Base-by-base conservation (phyloP, 805 yeast genomes). In the Kodamaea kaohsiungensis region DNA sequence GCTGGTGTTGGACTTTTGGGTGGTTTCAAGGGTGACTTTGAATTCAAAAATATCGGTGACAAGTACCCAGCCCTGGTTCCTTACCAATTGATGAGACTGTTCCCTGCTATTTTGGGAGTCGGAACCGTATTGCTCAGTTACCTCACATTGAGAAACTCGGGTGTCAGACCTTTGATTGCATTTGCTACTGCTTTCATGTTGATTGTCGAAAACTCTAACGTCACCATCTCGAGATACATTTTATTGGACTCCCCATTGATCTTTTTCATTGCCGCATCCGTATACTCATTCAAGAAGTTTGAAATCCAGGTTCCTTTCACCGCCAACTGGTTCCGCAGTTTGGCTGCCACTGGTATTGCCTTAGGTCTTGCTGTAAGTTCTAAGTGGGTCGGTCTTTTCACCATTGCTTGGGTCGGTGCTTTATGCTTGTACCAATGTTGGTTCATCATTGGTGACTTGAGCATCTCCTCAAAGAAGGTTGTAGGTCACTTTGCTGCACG, bases 371-470 rank as follows among this genome's bases (percentile, higher is more conserved):
- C 95, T 3, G 71, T 85, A 17, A 81, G 88, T 19, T 83, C 92
- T 33, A 89, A 89, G 70, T 88, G 95, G 95, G 95, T 88, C 46
- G 96, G 96, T 57, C 71, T 88, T 40, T 88, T 88, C 72, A 89
- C 96, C 16, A 66, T 89, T 54, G 87, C 87, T 2, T 89, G 93
- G 93, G 80, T 85, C 56, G 96, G 95, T 51, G 51, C 78, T 1
- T 67, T 80, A 54, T 86, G 88, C 64, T 66, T 80, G 15, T 74
- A 80, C 67, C 87, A 85, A 62, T 63, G 89, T 58, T 87, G 92
- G 92, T 80, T 87, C 59, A 67, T 83, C 55, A 66, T 87, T 62
- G 95, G 95, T 65, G 95, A 89, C 72, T 75, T 89, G 63, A 65
- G 78, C 3, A 77, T 84, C 16, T 62, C 84, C 13, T 56, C 82